Conservation (phyloP, 306 rosid species). For the Sesbania bispinosa region DNA sequence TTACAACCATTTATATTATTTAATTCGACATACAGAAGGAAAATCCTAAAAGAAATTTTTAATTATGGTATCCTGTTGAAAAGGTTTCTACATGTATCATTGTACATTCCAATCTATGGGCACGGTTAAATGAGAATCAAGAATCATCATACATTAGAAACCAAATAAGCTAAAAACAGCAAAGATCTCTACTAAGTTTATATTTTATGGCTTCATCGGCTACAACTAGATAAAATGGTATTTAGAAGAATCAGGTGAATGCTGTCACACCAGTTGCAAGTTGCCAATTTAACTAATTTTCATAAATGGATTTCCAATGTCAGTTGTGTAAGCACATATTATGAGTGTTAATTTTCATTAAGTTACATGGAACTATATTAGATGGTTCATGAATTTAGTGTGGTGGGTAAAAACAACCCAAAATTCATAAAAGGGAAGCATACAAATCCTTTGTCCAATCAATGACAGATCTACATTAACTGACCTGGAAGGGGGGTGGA, state of each 20-base stretch:
- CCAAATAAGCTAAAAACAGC: background rate
- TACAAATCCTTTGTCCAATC: conserved; percentile 8
- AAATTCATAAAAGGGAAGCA: conserved; percentile 9
- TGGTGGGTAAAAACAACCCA: background rate
- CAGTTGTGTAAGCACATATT: background rate
- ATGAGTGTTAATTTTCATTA: background rate
- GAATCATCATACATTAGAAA: background rate
- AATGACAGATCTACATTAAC: conserved; percentile 27
- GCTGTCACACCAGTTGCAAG: conserved; percentile 16
- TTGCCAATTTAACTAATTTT: background rate
- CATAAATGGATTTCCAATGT: background rate
- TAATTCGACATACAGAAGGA: conserved; percentile 7
- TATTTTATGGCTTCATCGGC: background rate
- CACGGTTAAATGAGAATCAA: conserved; percentile 2
- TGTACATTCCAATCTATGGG: background rate
- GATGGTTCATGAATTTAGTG: conserved; percentile 5
- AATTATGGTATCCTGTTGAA: background rate
- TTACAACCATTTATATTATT: background rate
- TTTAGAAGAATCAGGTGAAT: background rate
- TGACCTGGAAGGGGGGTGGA: conserved; percentile 66
- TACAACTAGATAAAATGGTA: background rate
- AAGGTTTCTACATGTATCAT: background rate
- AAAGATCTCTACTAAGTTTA: background rate
- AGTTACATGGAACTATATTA: background rate
- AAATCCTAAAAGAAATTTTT: background rate